phyloP scores from a whole-genome alignment of 306 rosid species.

The Biancaea sappan region DNA sequence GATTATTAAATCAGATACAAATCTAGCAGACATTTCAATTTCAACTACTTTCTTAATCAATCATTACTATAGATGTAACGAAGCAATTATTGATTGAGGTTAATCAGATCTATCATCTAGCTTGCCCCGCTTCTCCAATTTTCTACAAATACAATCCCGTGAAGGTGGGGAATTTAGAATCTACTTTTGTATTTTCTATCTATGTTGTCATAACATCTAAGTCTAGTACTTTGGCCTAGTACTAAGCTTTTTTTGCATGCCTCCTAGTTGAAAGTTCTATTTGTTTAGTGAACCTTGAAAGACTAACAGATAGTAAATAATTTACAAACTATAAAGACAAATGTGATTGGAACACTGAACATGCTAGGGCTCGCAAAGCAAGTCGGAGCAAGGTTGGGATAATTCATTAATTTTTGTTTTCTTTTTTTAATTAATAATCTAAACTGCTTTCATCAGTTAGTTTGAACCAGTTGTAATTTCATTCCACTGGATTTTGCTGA shows the following conservation, averaged over 20 bases:
- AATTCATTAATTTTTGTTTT: not conserved
- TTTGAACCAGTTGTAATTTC: constrained; percentile 5
- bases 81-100: constrained; percentile 70
- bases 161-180: constrained; percentile 45
- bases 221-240: not conserved
- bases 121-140: constrained; percentile 82
- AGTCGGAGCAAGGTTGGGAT: constrained; percentile 69
- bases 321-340: constrained; percentile 71
- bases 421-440: not conserved
- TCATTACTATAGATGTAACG: constrained; percentile 54
- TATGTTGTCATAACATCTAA: not conserved
- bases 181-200: not conserved
- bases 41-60: not conserved
- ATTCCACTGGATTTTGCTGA: constrained; percentile 62
- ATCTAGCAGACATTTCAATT: too few relatives aligned
- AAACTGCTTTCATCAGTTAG: not conserved
- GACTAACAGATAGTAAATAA: constrained; percentile 26
- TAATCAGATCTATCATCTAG: constrained; percentile 76
- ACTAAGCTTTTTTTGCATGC: not conserved
- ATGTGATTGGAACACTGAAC: constrained; percentile 74
- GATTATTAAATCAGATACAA: too few relatives aligned
- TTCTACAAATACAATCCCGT: constrained; percentile 80
- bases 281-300: not conserved
- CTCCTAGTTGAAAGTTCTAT: not conserved
- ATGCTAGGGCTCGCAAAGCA: constrained; percentile 85